These are phyloP conservation scores for Verticillium longisporum DNA, from an alignment of 2,329 filamentous ascomycete species.

Conservation along the genomic window DNA sequence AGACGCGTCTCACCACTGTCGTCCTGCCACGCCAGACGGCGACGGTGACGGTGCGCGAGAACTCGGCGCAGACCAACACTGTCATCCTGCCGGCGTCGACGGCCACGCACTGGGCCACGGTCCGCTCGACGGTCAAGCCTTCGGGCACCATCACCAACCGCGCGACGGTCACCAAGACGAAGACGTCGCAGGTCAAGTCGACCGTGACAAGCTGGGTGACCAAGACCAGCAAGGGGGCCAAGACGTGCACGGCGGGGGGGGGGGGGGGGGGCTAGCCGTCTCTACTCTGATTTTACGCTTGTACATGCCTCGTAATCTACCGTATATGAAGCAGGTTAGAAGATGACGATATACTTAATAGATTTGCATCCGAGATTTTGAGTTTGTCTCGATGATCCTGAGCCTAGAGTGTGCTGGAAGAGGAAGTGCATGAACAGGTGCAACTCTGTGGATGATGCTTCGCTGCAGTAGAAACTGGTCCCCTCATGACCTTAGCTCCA, in stretches of 20 bases:
- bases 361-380: too few relatives aligned
- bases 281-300: background rate
- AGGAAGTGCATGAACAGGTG: too few relatives aligned
- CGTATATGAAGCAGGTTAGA: too few relatives aligned
- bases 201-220: background rate
- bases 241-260: background rate
- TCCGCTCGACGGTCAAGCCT: constrained; percentile 16
- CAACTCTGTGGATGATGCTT: too few relatives aligned
- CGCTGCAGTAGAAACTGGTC: too few relatives aligned
- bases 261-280: too few relatives aligned
- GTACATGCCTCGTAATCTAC: background rate
- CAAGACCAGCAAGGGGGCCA: constrained; percentile 2
- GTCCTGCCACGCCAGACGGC: constrained; percentile 7
- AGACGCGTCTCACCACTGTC: constrained; percentile 7
- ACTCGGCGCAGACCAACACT: constrained; percentile 7
- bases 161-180: constrained; percentile 10
- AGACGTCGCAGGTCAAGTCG: background rate
- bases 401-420: too few relatives aligned
- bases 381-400: too few relatives aligned
- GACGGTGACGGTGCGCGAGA: constrained; percentile 4
- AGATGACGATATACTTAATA: too few relatives aligned
- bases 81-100: constrained; percentile 13
- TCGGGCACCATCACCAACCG: constrained; percentile 3
- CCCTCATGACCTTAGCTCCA: too few relatives aligned
- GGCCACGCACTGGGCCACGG: constrained; percentile 14